Evolutionary conservation across 116 monocot species (phyloP).

Genomic region (Dioscorea cayenensis): DNA sequence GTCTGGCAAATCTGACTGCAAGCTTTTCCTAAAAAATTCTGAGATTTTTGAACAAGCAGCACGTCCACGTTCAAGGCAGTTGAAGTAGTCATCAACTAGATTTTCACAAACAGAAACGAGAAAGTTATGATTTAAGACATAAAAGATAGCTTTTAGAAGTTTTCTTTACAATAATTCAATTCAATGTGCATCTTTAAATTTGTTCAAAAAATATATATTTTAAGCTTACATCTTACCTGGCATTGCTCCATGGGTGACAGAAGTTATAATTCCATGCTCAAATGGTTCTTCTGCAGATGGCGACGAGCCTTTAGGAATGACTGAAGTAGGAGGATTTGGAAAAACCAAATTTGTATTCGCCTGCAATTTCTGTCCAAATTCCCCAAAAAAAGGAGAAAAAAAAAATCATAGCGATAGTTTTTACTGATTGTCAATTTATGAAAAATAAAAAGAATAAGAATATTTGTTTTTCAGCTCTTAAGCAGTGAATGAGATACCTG

Average conservation of each 20-base stretch:
- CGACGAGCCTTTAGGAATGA: conserved; percentile 26
- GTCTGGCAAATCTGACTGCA: conserved; percentile 14
- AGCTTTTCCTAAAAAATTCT: conserved; percentile 63
- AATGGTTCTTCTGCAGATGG: conserved; percentile 28
- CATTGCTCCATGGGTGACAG: conserved; percentile 66
- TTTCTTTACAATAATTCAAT: neutral
- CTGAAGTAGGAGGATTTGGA: conserved; percentile 59
- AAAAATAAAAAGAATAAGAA: neutral
- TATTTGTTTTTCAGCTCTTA: neutral
- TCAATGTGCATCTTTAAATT: neutral
- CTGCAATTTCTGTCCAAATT: conserved; percentile 54
- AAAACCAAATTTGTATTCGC: conserved; percentile 72
- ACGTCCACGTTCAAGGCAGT: conserved; percentile 51
- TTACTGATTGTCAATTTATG: no score
- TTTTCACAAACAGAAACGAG: neutral
- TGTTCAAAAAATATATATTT: neutral
- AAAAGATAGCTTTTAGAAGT: neutral
- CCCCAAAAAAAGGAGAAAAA: neutral
- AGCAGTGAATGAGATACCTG: conserved; percentile 30
- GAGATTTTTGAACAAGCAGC: conserved; percentile 70
- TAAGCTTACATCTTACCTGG: conserved; percentile 42
- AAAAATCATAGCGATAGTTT: no score
- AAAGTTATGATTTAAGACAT: neutral
- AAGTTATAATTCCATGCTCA: conserved; percentile 83
- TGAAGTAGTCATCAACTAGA: conserved; percentile 51